Evolutionary conservation across 805 yeast species (phyloP).

Genomic region (Pichia rugopelliculosa): DNA sequence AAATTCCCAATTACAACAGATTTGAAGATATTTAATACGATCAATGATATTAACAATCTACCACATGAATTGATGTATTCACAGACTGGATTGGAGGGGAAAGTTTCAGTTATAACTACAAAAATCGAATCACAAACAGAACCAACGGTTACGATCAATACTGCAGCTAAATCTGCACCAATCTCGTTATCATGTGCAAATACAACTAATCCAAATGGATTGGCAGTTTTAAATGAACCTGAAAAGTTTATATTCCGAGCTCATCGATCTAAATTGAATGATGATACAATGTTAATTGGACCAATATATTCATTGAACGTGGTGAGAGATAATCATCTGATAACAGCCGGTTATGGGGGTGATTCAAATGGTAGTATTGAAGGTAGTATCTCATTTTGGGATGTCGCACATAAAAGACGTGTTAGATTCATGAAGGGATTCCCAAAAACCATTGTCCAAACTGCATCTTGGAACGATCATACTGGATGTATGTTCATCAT

Average conservation of each 20-base stretch:
- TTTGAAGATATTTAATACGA: conserved; percentile 45
- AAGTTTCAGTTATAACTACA: conserved; percentile 67
- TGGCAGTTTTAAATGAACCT: not conserved
- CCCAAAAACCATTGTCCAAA: conserved; percentile 12
- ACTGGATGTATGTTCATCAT: not conserved
- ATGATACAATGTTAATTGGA: conserved; percentile 19
- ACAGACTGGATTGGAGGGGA: conserved; percentile 70
- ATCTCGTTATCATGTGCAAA: conserved; percentile 1
- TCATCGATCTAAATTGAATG: conserved; percentile 41
- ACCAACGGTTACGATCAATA: conserved; percentile 7
- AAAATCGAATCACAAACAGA: conserved; percentile 26
- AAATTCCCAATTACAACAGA: conserved; percentile 53
- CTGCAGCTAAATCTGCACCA: conserved; percentile 8
- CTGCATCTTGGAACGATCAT: conserved; percentile 1
- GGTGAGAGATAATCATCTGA: conserved; percentile 12
- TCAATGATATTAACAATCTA: conserved; percentile 31
- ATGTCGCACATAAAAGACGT: conserved; percentile 23
- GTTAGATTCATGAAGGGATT: conserved; percentile 20
- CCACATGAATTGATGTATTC: conserved; percentile 33
- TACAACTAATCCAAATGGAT: conserved; percentile 2
- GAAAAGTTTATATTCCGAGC: conserved; percentile 72
- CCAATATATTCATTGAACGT: conserved; percentile 16
- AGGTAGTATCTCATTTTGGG: conserved; percentile 28
- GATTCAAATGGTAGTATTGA: conserved; percentile 15
- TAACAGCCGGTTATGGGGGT: conserved; percentile 21